phyloP scores from a whole-genome alignment of 768 basidiomycete genomes.

The Dictyophora rubrovolvata region DNA sequence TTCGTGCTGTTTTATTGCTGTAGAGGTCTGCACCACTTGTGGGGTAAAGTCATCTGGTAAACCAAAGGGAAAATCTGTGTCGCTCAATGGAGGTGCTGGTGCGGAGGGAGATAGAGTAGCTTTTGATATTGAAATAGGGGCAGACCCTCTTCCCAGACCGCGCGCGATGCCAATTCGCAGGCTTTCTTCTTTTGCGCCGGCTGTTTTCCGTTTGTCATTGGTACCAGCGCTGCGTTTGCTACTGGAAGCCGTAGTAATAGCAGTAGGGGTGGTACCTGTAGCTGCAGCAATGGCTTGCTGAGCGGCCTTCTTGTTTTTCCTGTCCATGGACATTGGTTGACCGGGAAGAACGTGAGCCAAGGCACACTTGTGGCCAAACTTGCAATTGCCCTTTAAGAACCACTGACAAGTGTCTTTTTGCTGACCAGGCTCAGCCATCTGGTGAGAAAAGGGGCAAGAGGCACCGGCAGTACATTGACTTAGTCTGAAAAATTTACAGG shows the following conservation, averaged over 20 bases:
- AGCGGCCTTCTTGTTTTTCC: slow-evolving; percentile 94
- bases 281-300: slow-evolving; percentile 51
- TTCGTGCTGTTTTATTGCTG: not conserved
- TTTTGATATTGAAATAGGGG: slow-evolving; percentile 59
- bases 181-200: slow-evolving; percentile 18
- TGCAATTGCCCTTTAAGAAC: slow-evolving; percentile 91
- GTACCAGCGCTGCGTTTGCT: slow-evolving; percentile 18
- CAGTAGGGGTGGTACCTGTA: slow-evolving; percentile 15
- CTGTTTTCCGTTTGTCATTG: slow-evolving; percentile 19
- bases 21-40: not conserved
- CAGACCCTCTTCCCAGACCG: slow-evolving; percentile 3
- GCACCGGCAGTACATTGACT: slow-evolving; percentile 90
- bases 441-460: slow-evolving; percentile 93
- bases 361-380: slow-evolving; percentile 76
- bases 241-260: slow-evolving; percentile 21
- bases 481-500: slow-evolving; percentile 95
- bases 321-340: slow-evolving; percentile 89
- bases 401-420: slow-evolving; percentile 78
- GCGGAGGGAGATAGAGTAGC: slow-evolving; percentile 67
- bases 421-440: slow-evolving; percentile 57
- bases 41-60: slow-evolving; percentile 41
- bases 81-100: slow-evolving; percentile 67
- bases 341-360: slow-evolving; percentile 91
- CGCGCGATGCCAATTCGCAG: slow-evolving; percentile 6
- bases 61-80: slow-evolving; percentile 65